Base-by-base conservation (phyloP, 495 filamentous ascomycete genomes). In the Aspergillus kassunensis region DNA sequence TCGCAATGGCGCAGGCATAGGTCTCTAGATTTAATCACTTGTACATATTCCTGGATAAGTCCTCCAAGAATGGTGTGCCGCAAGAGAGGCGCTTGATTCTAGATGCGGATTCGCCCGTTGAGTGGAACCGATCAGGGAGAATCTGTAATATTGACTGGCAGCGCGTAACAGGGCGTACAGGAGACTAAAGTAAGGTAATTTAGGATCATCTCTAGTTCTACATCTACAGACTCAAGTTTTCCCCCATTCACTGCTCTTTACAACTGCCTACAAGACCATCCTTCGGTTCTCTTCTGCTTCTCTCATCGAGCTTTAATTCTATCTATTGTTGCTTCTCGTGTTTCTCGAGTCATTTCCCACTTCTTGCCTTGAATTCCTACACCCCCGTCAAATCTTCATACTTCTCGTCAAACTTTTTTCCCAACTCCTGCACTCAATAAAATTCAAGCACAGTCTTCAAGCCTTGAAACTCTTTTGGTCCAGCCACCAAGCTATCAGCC, bases 151-250 rank as follows among this genome's bases (percentile, higher is more conserved):
- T 43, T 48, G 35, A 40, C 25, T 37, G 31, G 24, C n/a, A 46
- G 46, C 27, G 33, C 48, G 53, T 55, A 44, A 43, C 31, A 29
- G 8, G 30, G 39, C 24, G 41, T 33, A 34, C 15, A 30, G 35
- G 30, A n/a, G 43, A 37, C 35, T 29, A 20, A 31, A 46, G 34
- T 35, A 24, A 27, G 25, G 44, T 46, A 46, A 47, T 31, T 46
- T 29, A 45, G 44, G 34, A 30, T 45, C 30, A 18, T 44, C 27
- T 43, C 41, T 27, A 43, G n/a, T n/a, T n/a, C n/a, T n/a, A n/a
- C n/a, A n/a, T n/a, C n/a, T 63, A 61, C 61, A 68, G 64, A 70
- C 59, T 66, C 54, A 60, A 63, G 55, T 61, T 50, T 59, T 52
- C 54, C 46, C 43, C 39, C 58, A 54, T 71, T 47, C 59, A 49